Percentiles rank a stretch among this genome's conserved stretches.
Conservation (phyloP, 177 flowering plant genomes). For the Vitis hybrid region DNA sequence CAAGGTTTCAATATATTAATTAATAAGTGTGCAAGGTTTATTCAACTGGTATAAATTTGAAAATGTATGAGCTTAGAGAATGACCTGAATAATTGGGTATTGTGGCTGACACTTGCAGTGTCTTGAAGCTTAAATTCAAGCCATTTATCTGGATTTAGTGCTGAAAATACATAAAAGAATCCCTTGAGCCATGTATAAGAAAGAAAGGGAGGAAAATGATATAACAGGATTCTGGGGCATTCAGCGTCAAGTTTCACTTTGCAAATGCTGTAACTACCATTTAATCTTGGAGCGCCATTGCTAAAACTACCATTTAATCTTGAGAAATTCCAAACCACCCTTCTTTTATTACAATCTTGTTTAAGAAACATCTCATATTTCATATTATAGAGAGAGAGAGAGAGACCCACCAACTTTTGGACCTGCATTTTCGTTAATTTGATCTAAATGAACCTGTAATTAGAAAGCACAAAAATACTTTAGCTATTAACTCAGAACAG, state of each 20-base stretch:
- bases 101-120: conserved; percentile 86
- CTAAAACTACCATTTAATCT: no score
- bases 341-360: no score
- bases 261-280: background rate
- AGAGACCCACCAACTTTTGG: conserved; percentile 61
- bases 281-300: no score
- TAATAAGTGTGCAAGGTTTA: background rate
- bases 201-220: conserved; percentile 3
- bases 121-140: conserved; percentile 85
- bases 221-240: background rate
- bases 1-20: background rate
- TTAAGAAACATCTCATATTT: background rate
- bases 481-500: background rate
- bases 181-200: conserved; percentile 4
- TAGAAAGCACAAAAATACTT: background rate
- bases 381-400: background rate
- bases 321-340: no score
- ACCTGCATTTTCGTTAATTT: conserved; percentile 47
- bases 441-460: conserved; percentile 69
- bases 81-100: conserved; percentile 86
- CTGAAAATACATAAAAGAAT: conserved; percentile 46
- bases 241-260: background rate
- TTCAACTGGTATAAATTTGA: background rate
- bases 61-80: background rate
- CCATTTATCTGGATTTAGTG: conserved; percentile 91